Conservation (phyloP, 495 filamentous ascomycete species). For the Chaetomium tenue region DNA sequence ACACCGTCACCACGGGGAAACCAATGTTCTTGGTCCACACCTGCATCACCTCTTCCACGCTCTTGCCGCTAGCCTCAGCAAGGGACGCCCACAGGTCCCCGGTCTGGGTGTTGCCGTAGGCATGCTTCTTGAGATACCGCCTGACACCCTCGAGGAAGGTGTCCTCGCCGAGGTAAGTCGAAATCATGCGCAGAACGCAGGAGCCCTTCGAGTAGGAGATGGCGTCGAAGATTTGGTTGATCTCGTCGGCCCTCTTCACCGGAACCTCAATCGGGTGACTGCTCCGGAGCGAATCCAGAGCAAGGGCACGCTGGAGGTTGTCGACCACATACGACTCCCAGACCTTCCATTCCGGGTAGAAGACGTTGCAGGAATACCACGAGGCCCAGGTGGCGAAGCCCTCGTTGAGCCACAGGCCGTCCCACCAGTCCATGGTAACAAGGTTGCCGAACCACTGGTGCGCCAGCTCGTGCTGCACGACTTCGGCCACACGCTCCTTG, state of each 20-base stretch:
- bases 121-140: constrained; percentile 90
- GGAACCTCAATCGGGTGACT: constrained; percentile 97
- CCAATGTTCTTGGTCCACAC: constrained; percentile 80
- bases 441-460: constrained; percentile 99
- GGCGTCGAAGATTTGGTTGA: constrained; percentile 98
- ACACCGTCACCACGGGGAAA: constrained; percentile 69
- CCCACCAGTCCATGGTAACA: constrained; percentile 99
- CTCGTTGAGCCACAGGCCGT: constrained; percentile 97
- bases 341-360: constrained; percentile 99
- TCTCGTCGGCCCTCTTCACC: constrained; percentile 89
- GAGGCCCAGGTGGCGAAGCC: constrained; percentile 91
- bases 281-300: constrained; percentile 85
- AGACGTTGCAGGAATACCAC: constrained; percentile 73
- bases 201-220: constrained; percentile 98
- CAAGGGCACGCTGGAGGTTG: constrained; percentile 81
- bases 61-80: constrained; percentile 85
- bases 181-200: constrained; percentile 95
- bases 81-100: constrained; percentile 89
- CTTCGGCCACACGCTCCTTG: constrained; percentile 89
- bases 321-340: constrained; percentile 94
- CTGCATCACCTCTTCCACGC: constrained; percentile 73
- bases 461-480: constrained; percentile 94
- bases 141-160: constrained; percentile 90
- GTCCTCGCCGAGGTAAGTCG: constrained; percentile 90
- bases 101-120: constrained; percentile 82